Evolutionary conservation across 192 early-diverging fungal genomes (phyloP).

Genomic region (Thamnidium elegans): DNA sequence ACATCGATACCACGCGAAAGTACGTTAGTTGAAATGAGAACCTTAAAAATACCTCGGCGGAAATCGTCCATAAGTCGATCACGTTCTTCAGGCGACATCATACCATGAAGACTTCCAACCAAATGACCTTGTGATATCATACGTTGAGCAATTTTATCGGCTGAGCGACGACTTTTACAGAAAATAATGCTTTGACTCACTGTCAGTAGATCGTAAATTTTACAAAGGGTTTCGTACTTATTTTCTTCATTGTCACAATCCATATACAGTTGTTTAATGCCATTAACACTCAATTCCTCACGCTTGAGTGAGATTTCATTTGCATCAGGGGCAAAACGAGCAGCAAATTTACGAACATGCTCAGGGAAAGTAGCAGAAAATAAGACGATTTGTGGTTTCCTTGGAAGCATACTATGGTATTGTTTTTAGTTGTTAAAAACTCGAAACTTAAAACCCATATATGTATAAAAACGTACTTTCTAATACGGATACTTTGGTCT

Average conservation of each 20-base stretch:
- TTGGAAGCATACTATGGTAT: constrained; percentile 59
- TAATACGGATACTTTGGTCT: constrained; percentile 83
- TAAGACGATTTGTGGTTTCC: constrained; percentile 78
- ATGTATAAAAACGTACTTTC: constrained; percentile 51
- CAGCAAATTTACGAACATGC: constrained; percentile 72
- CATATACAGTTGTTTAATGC: constrained; percentile 97
- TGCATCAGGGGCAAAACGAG: constrained; percentile 80
- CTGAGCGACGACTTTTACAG: constrained; percentile 77
- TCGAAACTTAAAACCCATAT: background rate
- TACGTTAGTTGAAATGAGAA: constrained; percentile 96
- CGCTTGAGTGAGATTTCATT: constrained; percentile 85
- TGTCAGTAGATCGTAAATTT: constrained; percentile 79
- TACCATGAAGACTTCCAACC: constrained; percentile 84
- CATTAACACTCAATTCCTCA: constrained; percentile 90
- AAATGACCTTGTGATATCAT: constrained; percentile 83
- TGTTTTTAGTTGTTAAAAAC: background rate
- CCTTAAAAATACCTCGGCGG: constrained; percentile 85
- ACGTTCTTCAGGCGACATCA: constrained; percentile 69
- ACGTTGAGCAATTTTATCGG: constrained; percentile 68
- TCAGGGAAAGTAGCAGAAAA: constrained; percentile 96
- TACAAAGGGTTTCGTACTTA: constrained; percentile 75
- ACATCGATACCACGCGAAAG: constrained; percentile 97
- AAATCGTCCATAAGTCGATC: constrained; percentile 93
- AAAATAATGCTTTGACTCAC: constrained; percentile 98
- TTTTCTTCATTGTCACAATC: constrained; percentile 79